Evolutionary conservation across 306 rosid genomes (phyloP).

Genomic region (Argentina anserina): DNA sequence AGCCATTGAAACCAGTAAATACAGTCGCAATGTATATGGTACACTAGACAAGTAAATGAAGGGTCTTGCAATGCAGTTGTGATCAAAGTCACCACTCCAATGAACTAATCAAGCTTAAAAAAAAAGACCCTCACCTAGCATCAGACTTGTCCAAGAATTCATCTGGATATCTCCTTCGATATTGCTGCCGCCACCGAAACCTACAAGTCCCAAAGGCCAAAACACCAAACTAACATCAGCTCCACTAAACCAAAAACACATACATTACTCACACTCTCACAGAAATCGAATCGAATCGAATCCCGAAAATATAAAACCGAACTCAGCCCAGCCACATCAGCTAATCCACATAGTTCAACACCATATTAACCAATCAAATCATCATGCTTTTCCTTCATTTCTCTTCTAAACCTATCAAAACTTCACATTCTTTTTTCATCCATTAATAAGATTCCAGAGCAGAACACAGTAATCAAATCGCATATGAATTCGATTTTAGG

Average conservation of each 20-base stretch:
- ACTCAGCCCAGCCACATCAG: neutral
- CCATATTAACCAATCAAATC: neutral
- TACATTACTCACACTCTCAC: no score
- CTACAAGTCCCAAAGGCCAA: conserved; percentile 30
- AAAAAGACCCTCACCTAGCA: conserved; percentile 57
- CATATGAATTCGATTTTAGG: neutral
- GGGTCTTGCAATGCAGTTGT: neutral
- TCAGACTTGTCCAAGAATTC: conserved; percentile 77
- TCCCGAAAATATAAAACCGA: neutral
- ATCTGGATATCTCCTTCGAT: conserved; percentile 77
- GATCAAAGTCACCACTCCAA: neutral
- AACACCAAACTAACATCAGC: conserved; percentile 8
- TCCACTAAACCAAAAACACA: neutral
- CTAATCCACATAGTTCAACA: neutral
- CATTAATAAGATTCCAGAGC: neutral
- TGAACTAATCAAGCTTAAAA: neutral
- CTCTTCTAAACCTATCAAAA: neutral
- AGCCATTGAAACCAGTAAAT: neutral
- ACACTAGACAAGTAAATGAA: neutral
- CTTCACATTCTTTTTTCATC: neutral
- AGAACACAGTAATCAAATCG: neutral
- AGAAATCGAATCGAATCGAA: neutral
- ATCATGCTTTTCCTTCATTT: neutral
- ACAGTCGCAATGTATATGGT: neutral
- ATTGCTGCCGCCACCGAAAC: conserved; percentile 86